phyloP scores from a whole-genome alignment of 1,284 basidiomycete species.

The Butyriboletus appendiculatus region DNA sequence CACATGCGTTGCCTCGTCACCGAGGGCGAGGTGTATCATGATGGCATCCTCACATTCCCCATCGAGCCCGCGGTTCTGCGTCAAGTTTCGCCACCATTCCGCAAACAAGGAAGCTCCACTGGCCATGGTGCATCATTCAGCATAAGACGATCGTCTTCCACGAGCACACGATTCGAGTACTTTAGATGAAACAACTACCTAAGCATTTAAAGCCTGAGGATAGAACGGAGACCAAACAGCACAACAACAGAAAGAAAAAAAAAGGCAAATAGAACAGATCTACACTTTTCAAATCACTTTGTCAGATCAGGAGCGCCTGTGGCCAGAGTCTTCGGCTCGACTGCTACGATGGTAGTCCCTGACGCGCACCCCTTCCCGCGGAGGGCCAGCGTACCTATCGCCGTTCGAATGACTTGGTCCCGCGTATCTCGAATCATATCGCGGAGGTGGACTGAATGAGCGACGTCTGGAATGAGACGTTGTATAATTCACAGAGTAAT shows the following conservation, averaged over 20 bases:
- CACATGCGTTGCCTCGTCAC: too few species aligned
- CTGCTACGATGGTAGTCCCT: conserved; percentile 66
- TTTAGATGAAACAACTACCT: background rate
- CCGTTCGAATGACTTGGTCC: conserved; percentile 44
- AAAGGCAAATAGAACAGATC: conserved; percentile 4
- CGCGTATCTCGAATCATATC: conserved; percentile 46
- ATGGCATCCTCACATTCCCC: too few species aligned
- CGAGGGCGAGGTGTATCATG: too few species aligned
- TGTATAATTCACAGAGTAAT: background rate
- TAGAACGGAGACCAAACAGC: conserved; percentile 3
- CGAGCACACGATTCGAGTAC: conserved; percentile 10
- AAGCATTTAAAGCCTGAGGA: background rate
- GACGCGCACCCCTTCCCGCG: conserved; percentile 40
- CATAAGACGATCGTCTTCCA: background rate
- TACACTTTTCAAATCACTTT: conserved; percentile 6
- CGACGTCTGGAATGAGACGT: conserved; percentile 52
- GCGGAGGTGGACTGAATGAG: conserved; percentile 63
- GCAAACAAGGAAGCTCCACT: conserved; percentile 2
- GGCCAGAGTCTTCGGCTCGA: conserved; percentile 45
- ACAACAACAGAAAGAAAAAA: conserved; percentile 6
- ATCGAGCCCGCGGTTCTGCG: too few species aligned
- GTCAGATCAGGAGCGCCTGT: conserved; percentile 37
- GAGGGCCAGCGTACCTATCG: conserved; percentile 43
- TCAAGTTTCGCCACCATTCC: too few species aligned
- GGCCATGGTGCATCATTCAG: conserved; percentile 4